Base-by-base conservation (phyloP, 345 rosid species). In the Aurinia saxatilis region DNA sequence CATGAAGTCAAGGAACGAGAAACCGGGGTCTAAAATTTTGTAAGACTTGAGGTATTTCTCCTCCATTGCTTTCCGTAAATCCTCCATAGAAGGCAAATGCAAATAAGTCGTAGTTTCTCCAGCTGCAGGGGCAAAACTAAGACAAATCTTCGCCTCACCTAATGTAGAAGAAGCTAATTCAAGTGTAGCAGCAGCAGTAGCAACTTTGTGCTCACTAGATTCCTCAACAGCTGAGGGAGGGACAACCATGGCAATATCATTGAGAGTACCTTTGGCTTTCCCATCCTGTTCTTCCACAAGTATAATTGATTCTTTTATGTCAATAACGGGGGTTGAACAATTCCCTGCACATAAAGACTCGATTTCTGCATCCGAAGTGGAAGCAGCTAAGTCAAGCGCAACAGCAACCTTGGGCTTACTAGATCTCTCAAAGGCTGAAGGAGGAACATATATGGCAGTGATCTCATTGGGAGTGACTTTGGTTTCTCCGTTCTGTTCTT, bases 71-170 rank as follows among this genome's bases (percentile, higher is more conserved):
- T 68, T 74, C 61, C 81, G 77, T 54, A 86, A 77, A 25, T 77
- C 84, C 70, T 84, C 86, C 65, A 76, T 60, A 73, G 65, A 77
- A 70, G 89, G 89, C 78, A 82, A 75, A 47, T 74, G 78, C 62
- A 77, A 77, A n/a, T n/a, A n/a, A 60, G 60, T 74, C 37, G 37
- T n/a, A 47, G 80, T 73, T 46, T 77, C 78, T 68, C 78, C 82
- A 75, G 70, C 45, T 66, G 78, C 48, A 76, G 80, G 74, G 58
- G 58, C 57, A 74, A 76, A 90, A 71, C 74, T 81, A 47, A 90
- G 57, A 77, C 72, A 73, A 68, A 84, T 71, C 78, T 84, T 86
- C 72, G 80, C 90, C 80, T 86, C 97, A 70, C 91, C 88, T 53
- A 61, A 61, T 9, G 81, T 44, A 3, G 86, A 82, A 54, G 91